Base-by-base conservation (phyloP, 352 stramenopile genomes). In the Globisporangium orthogonon region DNA sequence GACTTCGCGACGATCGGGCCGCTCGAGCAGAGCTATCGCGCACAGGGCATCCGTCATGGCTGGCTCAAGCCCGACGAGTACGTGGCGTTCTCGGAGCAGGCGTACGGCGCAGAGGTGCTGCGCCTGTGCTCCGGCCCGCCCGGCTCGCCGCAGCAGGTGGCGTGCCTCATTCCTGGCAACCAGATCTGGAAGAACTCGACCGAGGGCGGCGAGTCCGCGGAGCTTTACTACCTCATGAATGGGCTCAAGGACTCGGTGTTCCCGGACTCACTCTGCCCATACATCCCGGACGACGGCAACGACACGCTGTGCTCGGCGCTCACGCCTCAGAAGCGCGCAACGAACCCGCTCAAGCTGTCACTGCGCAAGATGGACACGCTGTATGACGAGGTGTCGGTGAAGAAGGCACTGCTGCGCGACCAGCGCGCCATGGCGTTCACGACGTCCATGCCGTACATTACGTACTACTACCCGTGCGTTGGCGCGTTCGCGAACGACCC, bases 171-270 rank as follows among this genome's bases (percentile, higher is more conserved):
- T 35, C 74, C 77, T 0, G 77, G 72, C 44, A 85, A 88, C 52
- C 55, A 56, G 13, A 83, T 86, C 50, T 86, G 73, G 70, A 69
- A 83, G 52, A 86, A 88, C 78, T 73, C 78, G 39, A 88, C 78
- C 10, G 75, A 86, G 31, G 78, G 73, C 33, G 75, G 78, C 7
- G 77, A 82, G 44, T 71, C 63, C 2, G 62, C 64, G 9, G 52
- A 74, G 64, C 67, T 88, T 7, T 72, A 71, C 60, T 83, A 82
- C 56, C 56, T 88, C 31, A 59, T 73, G 31, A 78, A 85, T 51
- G 71, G 75, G 0, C 49, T 86, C 30, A 73, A 79, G 62, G 52
- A 80, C 51, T 66, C 69, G 45, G 74, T 87, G 45, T 87, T 76
- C 54, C 77, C 74, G 0, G 55, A 76, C 47, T 72, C 71, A 2